Evolutionary conservation across 202 grass and related monocot genomes (phyloP), one percentile per base, ranked within the genome.

Genomic region (Bolboschoenoplectus hybrid): DNA sequence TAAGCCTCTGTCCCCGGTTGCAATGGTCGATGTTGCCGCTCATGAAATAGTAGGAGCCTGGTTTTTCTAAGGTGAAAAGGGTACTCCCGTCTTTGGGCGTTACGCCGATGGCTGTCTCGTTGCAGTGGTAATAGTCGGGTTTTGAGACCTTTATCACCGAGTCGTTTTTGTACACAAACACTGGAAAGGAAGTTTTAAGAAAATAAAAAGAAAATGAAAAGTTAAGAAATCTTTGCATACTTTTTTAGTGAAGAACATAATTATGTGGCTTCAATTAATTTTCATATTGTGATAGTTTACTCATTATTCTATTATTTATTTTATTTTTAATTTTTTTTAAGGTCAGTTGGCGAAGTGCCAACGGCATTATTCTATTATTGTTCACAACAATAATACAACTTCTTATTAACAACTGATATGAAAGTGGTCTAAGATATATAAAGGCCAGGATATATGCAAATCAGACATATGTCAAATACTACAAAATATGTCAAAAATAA

Each of bases 61-160:
- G 87, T 9, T 53, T 58, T 35, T 91, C 87, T 38, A 97, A 91
- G 63, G 57, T 63, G 84, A 95, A 88, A 49, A 88, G 32, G 9
- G 81, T 93, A 80, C 57, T 66, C 36, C 92, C 92, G 57, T 95
- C 92, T 67, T 78, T 82, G 16, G 79, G 85, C 86, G 49, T 56
- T 26, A 74, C n/a, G 1, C 14, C 62, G 1, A 65, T 2, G 19
- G 13, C 38, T 55, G 88, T 90, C 83, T 87, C 85, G 81, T 93
- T 97, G 95, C 95, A 97, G 81, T 97, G 95, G 88, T 93, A 97
- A 85, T 95, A 97, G 2, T 85, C 90, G 1, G 66, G 62, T 87
- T 93, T 97, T 60, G 67, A 85, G 69, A 89, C 91, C 72, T 51
- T 63, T 13, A 93, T 69, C 74, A 91, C 93, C 58, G 95, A 86